These are phyloP conservation scores for Auxenochlorella pyrenoidosa DNA, from an alignment of 139 green algal species.

Conservation along the genomic window DNA sequence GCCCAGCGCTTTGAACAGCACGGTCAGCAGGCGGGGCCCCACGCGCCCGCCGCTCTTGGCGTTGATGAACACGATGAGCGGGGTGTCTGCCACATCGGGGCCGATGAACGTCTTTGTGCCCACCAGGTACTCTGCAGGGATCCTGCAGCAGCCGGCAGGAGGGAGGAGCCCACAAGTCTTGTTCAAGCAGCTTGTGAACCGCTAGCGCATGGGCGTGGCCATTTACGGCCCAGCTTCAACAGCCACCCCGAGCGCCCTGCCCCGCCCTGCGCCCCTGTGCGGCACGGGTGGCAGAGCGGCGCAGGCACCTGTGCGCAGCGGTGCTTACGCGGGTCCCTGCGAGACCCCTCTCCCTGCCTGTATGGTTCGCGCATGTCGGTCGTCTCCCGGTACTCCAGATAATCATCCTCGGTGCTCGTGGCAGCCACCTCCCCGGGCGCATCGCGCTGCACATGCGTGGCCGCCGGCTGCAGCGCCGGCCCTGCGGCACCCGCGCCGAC, in stretches of 20 bases:
- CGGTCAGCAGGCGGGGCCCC: conserved; percentile 69
- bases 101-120: conserved; percentile 45
- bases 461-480: neutral
- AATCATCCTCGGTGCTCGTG: conserved; percentile 42
- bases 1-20: conserved; percentile 71
- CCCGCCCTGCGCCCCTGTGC: too few species aligned
- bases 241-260: too few species aligned
- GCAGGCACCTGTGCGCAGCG: too few species aligned
- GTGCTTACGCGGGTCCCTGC: too few species aligned
- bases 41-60: conserved; percentile 75
- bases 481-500: neutral
- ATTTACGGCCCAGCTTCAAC: too few species aligned
- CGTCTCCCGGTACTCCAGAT: conserved; percentile 55
- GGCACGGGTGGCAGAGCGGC: too few species aligned
- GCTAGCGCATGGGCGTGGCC: too few species aligned
- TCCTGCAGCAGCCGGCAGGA: conserved; percentile 37
- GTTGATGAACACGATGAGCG: conserved; percentile 91
- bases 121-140: conserved; percentile 54
- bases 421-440: conserved; percentile 24
- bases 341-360: too few species aligned
- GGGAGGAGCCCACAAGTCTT: neutral
- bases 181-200: too few species aligned
- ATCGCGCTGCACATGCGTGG: neutral
- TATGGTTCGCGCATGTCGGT: conserved; percentile 77
- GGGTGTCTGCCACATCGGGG: conserved; percentile 53